Evolutionary conservation across 306 rosid species (phyloP).

Genomic region (Arachis stenosperma): DNA sequence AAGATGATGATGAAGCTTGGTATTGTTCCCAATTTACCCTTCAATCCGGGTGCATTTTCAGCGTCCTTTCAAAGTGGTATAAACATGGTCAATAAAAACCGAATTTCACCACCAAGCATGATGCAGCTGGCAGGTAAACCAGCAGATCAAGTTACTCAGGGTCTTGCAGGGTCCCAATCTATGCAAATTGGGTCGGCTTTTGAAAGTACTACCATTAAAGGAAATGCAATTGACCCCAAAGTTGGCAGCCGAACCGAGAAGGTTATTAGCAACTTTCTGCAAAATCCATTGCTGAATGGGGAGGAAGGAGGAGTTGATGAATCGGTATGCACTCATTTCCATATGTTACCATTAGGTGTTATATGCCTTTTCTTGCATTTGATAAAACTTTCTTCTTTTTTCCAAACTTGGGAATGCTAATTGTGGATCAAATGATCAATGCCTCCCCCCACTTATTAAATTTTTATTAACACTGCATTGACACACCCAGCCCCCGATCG

Average conservation of each 20-base stretch:
- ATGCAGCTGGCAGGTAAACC: slow-evolving; percentile 53
- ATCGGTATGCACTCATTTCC: slow-evolving; percentile 55
- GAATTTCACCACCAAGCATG: slow-evolving; percentile 54
- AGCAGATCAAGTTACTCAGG: slow-evolving; percentile 48
- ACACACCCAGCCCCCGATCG: not conserved
- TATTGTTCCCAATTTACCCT: slow-evolving; percentile 51
- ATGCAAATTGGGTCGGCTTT: slow-evolving; percentile 46
- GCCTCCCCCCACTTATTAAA: not conserved
- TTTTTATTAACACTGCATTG: not conserved
- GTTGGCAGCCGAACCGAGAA: slow-evolving; percentile 74
- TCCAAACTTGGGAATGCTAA: too few species aligned
- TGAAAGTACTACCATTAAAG: slow-evolving; percentile 48
- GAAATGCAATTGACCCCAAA: slow-evolving; percentile 47
- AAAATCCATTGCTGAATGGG: slow-evolving; percentile 76
- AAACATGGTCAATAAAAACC: slow-evolving; percentile 45
- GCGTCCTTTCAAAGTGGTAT: slow-evolving; percentile 60
- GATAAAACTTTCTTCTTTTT: not conserved
- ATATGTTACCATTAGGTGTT: not conserved
- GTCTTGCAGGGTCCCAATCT: slow-evolving; percentile 52
- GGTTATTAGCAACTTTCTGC: slow-evolving; percentile 74
- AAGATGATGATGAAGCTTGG: slow-evolving; percentile 80
- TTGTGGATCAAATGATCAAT: not conserved
- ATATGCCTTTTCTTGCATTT: slow-evolving; percentile 35
- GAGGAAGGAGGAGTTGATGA: slow-evolving; percentile 51
- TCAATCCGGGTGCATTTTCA: slow-evolving; percentile 62